Evolutionary conservation across 2,329 filamentous ascomycete genomes (phyloP).

Genomic region (Incumbomyces lentus): DNA sequence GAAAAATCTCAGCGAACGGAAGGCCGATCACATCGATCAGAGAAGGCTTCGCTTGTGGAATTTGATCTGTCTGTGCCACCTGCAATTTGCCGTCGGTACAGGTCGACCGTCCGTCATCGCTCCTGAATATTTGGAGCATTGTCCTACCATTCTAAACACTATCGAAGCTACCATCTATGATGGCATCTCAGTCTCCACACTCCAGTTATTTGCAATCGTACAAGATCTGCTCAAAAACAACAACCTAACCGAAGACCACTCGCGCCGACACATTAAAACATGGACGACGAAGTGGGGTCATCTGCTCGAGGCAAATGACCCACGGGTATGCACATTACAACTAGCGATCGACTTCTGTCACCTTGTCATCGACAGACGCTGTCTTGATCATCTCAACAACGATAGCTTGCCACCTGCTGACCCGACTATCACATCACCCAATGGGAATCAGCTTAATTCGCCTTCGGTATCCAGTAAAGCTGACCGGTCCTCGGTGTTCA

Average conservation of each 20-base stretch:
- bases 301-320: slow-evolving; percentile 5
- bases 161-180: slow-evolving; percentile 7
- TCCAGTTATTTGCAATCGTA: slow-evolving; percentile 5
- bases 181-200: slow-evolving; percentile 1
- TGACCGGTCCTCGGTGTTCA: slow-evolving; percentile 4
- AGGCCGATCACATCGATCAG: slow-evolving; percentile 6
- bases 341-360: slow-evolving; percentile 8
- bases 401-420: not conserved
- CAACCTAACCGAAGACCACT: slow-evolving; percentile 5
- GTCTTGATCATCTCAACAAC: slow-evolving; percentile 4
- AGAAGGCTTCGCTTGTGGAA: slow-evolving; percentile 4
- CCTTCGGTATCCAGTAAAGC: slow-evolving; percentile 4
- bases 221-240: slow-evolving; percentile 7
- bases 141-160: slow-evolving; percentile 5
- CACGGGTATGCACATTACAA: slow-evolving; percentile 4
- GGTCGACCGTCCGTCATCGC: slow-evolving; percentile 6
- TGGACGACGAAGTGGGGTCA: slow-evolving; percentile 8
- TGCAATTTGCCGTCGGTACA: slow-evolving; percentile 6
- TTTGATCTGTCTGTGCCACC: slow-evolving; percentile 6
- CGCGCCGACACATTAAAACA: slow-evolving; percentile 3
- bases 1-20: slow-evolving; percentile 6
- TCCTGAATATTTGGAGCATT: slow-evolving; percentile 7
- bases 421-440: not conserved
- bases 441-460: slow-evolving; percentile 1
- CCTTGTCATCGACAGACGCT: slow-evolving; percentile 5